Conservation (phyloP, 2,329 filamentous ascomycete genomes). For the Talaromyces sp. region DNA sequence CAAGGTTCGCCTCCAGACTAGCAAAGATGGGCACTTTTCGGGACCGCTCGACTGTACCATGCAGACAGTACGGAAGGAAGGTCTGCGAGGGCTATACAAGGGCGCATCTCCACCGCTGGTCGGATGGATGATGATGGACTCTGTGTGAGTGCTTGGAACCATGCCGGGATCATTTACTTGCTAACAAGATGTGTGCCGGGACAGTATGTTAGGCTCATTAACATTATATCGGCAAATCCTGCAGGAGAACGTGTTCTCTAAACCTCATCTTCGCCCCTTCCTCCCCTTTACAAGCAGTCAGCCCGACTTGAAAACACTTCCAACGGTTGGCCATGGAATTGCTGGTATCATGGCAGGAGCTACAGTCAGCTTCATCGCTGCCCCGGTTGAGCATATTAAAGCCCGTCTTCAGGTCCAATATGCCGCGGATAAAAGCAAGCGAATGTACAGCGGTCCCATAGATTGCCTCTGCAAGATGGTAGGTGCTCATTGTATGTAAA, state of each 20-base stretch:
- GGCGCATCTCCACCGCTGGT: constrained; percentile 88
- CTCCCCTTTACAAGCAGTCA: constrained; percentile 40
- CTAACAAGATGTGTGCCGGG: not conserved
- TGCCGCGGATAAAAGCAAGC: constrained; percentile 72
- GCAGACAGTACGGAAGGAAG: constrained; percentile 84
- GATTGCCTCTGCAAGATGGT: constrained; percentile 73
- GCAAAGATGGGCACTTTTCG: constrained; percentile 72
- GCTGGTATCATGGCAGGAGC: constrained; percentile 84
- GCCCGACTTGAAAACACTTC: constrained; percentile 57
- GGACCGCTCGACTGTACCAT: constrained; percentile 84
- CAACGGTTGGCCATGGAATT: constrained; percentile 78
- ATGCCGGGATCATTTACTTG: not conserved
- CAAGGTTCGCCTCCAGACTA: constrained; percentile 94
- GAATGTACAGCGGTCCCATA: constrained; percentile 82
- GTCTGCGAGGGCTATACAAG: constrained; percentile 85
- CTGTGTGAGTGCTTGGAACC: constrained; percentile 48
- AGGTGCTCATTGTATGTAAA: constrained; percentile 18
- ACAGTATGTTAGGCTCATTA: constrained; percentile 82
- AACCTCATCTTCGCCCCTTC: constrained; percentile 47
- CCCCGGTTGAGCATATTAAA: constrained; percentile 94
- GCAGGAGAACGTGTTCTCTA: constrained; percentile 74
- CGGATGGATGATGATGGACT: constrained; percentile 99
- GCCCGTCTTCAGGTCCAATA: constrained; percentile 94
- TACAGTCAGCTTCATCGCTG: constrained; percentile 90
- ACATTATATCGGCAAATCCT: constrained; percentile 86